phyloP scores from a whole-genome alignment of 345 rosid species.

The Eucalyptus dawsonii region DNA sequence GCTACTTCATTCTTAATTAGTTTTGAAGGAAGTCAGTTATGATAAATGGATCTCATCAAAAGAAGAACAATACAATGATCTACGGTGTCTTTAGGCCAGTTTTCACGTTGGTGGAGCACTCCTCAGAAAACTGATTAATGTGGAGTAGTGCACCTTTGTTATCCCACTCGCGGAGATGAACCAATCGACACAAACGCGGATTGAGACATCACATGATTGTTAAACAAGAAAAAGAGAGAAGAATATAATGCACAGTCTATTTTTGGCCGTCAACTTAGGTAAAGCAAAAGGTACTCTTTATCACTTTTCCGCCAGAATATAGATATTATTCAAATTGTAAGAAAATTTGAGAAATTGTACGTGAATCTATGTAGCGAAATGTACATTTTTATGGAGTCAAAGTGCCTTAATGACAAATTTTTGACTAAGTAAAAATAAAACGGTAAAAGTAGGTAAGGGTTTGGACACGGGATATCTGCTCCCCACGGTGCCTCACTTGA shows the following conservation, averaged over 20 bases:
- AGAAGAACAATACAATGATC: neutral
- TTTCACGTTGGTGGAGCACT: neutral
- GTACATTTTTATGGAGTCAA: neutral
- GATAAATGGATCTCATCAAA: neutral
- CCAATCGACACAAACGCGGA: neutral
- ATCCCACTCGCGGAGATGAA: neutral
- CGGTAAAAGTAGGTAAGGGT: neutral
- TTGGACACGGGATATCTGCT: neutral
- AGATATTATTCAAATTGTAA: neutral
- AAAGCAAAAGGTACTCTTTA: neutral
- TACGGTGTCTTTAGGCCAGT: neutral
- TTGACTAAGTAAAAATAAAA: neutral
- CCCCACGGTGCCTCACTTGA: neutral
- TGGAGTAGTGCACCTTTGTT: neutral
- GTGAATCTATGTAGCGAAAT: neutral
- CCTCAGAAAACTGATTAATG: neutral
- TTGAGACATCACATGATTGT: neutral
- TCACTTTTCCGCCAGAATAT: neutral
- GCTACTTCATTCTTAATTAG: neutral
- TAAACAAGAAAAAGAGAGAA: neutral
- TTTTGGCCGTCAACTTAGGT: neutral
- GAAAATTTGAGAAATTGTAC: neutral
- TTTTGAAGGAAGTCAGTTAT: neutral
- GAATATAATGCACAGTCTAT: neutral
- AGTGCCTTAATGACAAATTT: neutral